Evolutionary conservation across 2,329 filamentous ascomycete species (phyloP).

Genomic region (Colletotrichum filicis): DNA sequence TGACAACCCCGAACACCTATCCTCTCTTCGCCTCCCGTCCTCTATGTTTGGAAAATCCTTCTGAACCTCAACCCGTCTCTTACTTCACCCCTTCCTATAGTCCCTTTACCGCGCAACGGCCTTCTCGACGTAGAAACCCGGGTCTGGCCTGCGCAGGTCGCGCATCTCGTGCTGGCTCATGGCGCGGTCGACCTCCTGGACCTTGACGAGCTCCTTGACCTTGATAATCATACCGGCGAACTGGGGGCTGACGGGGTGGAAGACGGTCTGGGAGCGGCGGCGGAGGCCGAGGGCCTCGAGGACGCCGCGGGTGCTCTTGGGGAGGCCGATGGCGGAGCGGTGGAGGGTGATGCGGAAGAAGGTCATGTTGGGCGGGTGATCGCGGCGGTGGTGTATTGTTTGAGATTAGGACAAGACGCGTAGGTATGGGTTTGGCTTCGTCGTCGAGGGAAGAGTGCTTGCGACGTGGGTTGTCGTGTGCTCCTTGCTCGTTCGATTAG

Average conservation of each 20-base stretch:
- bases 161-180: slow-evolving; percentile 76
- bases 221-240: slow-evolving; percentile 92
- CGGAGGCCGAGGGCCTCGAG: slow-evolving; percentile 87
- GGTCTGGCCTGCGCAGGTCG: slow-evolving; percentile 77
- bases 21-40: neutral
- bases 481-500: neutral
- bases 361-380: slow-evolving; percentile 61
- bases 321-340: slow-evolving; percentile 89
- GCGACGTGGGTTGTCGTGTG: neutral
- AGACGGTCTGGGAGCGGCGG: slow-evolving; percentile 87
- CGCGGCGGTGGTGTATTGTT: neutral
- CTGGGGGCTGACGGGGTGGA: slow-evolving; percentile 84
- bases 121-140: slow-evolving; percentile 84
- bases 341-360: slow-evolving; percentile 94
- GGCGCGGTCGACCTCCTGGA: slow-evolving; percentile 77
- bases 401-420: neutral
- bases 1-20: neutral
- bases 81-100: neutral
- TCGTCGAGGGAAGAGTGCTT: no score
- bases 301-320: slow-evolving; percentile 80
- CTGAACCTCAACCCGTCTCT: neutral
- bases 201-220: slow-evolving; percentile 90
- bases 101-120: slow-evolving; percentile 41
- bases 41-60: neutral
- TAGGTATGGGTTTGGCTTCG: no score